Evolutionary conservation across 352 stramenopile species (phyloP), one percentile per base, ranked within the genome.

Genomic region (Phytophthora podocarpi): DNA sequence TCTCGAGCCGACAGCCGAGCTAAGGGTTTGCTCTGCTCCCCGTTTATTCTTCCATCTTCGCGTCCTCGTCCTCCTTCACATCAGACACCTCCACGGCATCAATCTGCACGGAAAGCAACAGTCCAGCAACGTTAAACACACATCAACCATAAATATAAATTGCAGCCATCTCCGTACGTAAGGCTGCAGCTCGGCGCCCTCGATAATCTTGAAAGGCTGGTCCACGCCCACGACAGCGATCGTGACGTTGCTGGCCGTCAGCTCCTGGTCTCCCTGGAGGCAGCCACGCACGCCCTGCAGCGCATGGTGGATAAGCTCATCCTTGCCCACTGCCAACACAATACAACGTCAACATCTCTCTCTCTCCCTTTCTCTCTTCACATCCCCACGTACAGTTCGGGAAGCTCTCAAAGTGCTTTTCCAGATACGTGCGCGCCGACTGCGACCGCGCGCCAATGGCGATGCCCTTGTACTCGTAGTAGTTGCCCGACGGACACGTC

Each of bases 271-370:
- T 32, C 93, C 94, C 57, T 95, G 87, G n/a, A 99, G 89, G 64
- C 95, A 99, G 64, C 96, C 97, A 28, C 96, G 91, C 57, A 99
- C 83, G 2, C 94, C 97, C 71, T 98, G 96, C 34, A 99, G 74
- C 27, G 96, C 97, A 81, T 99, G 98, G 72, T 99, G 97, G 66
- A 99, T 99, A 45, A 99, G 84, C 51, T 99, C 96, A 59, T 99
- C 97, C 62, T 90, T 87, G 62, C 67, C 72, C 61, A 92, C 87
- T 95, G 46, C 37, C 56, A 59, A 18, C 15, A 65, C 2, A 30
- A 40, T 36, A 45, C 26, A 15, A 43, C 24, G 43, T 24, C 24
- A 67, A 6, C 10, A 53, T 21, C 4, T 10, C 32, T 23, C 45
- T 39, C 28, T 15, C n/a, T 26, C 27, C 20, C 9, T 16, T 37